These are phyloP conservation scores for Ziziphus jujuba DNA, from an alignment of 306 rosid genomes.

Conservation along the genomic window DNA sequence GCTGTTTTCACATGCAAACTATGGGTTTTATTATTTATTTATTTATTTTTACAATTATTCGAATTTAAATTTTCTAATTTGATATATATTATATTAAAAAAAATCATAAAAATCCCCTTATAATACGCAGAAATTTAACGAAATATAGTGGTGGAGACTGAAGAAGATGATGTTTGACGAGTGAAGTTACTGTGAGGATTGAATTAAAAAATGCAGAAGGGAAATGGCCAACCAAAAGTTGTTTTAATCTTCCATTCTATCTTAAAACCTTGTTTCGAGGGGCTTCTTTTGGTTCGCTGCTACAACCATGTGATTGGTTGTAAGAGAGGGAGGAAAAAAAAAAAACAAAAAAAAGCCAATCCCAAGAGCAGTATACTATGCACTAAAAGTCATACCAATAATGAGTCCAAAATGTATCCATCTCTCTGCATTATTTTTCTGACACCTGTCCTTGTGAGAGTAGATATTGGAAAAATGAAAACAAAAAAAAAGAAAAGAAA, in stretches of 20 bases:
- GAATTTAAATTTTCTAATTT: too few species aligned
- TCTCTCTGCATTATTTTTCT: constrained; percentile 3
- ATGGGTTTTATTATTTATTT: too few species aligned
- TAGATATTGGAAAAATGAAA: background rate
- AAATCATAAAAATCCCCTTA: too few species aligned
- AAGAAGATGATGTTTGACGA: constrained; percentile 17
- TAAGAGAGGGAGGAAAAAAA: background rate
- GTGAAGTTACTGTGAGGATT: background rate
- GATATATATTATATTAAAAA: too few species aligned
- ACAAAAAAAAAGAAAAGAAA: background rate
- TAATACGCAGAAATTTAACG: too few species aligned
- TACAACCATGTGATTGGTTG: constrained; percentile 32
- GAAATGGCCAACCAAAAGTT: constrained; percentile 25
- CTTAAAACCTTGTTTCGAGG: background rate
- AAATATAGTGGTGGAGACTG: constrained; percentile 6
- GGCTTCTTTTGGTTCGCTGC: constrained; percentile 12
- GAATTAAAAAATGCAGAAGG: constrained; percentile 24
- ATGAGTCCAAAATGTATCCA: constrained; percentile 20
- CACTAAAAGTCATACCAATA: constrained; percentile 22
- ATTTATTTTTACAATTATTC: too few species aligned
- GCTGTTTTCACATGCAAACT: too few species aligned
- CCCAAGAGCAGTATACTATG: constrained; percentile 8
- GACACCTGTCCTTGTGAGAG: background rate
- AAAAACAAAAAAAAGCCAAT: background rate
- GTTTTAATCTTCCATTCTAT: constrained; percentile 24